Base-by-base conservation (phyloP, 441 rosid species). In the Dalechampia spathulata region DNA sequence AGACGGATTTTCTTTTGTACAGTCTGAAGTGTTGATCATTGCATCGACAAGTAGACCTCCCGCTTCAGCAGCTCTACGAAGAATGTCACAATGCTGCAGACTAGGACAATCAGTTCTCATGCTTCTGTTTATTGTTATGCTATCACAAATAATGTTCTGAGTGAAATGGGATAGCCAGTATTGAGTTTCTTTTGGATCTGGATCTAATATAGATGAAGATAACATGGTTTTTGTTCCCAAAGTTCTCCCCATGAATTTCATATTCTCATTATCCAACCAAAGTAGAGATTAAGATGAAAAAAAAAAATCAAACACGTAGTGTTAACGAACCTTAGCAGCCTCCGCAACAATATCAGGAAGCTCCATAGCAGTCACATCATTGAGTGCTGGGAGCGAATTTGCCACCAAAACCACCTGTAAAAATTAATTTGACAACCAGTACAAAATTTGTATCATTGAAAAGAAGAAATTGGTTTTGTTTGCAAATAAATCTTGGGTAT, bases 281-380 rank as follows among this genome's bases (percentile, higher is more conserved):
- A 47, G 14, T 17, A 21, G 4, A 14, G 20, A 44, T 30, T 57
- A 15, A n/a, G n/a, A 34, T 6, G 11, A 34, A 25, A 14, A 8
- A 32, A 55, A 41, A 54, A 14, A n/a, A 41, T 27, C 25, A 52
- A 45, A 16, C 36, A 30, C 8, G 34, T 32, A 42, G 46, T 19
- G 54, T 10, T 10, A 14, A 28, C 67, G 52, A 65, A 93, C 99
- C 97, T 94, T 94, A 32, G 99, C 96, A 70, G 99, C 99, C 69
- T 84, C 96, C 0, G 97, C 99, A 7, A 94, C 87, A 60, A 94
- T 94, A 58, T 84, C 97, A 44, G 97, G 99, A 61, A 94, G 80
- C 80, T 94, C 99, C 97, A 87, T 94, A 48, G 97, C 95, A 28
- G 99, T 93, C 48, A 85, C 83, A 50, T 93, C 99, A 46, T 93